Evolutionary conservation across 768 basidiomycete genomes (phyloP), one percentile per base, ranked within the genome.

Genomic region (Rhodosporidiobolus odoratus): DNA sequence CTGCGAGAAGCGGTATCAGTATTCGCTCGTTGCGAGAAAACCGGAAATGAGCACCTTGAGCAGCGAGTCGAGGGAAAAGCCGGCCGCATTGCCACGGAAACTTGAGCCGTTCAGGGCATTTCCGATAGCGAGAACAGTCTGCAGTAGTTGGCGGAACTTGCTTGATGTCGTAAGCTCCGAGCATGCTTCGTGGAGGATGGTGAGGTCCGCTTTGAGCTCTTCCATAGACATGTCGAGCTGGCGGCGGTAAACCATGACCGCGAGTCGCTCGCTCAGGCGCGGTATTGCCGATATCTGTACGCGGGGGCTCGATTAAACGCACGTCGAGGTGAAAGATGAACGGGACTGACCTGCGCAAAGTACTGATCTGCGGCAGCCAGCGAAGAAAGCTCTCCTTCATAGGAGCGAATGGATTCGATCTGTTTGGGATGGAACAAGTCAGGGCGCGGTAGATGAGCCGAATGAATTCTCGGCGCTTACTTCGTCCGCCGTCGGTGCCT

Each of bases 291-390:
- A 88, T 63, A 69, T 88, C 90, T 93, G 66, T 2, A 34, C 3
- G 27, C 37, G 48, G 56, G 52, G 30, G n/a, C 37, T 2, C 13
- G 15, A 34, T 66, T 58, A 67, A 41, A 7, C 25, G 54, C 45
- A 25, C 17, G 27, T 25, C 4, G 25, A 21, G 50, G 4, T 13
- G 23, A 16, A 12, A 40, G 16, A 27, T 27, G 10, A 30, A 34
- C 53, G 7, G 2, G 34, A 47, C 81, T 62, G 65, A 90, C 90
- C 83, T 91, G 85, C 68, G 81, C 81, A 75, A 92, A 89, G 79
- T 89, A 94, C 76, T 87, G 88, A 76, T 97, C 93, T 25, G 90
- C 87, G 68, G 89, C 88, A 7, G 90, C 86, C 15, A 95, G 83
- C 76, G 88, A 89, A 50, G 83, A 82, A 19, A 89, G 80, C 68